These are phyloP conservation scores for Stephania yunnanensis DNA, from an alignment of 164 flowering plant species.

Conservation along the genomic window DNA sequence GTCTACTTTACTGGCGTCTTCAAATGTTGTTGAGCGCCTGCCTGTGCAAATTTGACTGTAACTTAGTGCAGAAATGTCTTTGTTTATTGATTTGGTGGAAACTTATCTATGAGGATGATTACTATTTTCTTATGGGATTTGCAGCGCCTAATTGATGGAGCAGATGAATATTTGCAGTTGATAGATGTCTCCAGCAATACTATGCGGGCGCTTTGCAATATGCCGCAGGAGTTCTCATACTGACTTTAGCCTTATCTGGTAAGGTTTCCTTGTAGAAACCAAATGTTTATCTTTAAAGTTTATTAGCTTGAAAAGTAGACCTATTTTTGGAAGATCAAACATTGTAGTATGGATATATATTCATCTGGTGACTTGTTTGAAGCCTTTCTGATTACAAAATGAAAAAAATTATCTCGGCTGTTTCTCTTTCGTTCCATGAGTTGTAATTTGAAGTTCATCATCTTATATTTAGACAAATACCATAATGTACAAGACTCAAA, in stretches of 20 bases:
- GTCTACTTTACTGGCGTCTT: not conserved
- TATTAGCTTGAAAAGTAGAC: not conserved
- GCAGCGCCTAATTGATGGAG: constrained; percentile 93
- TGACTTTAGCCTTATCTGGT: not conserved
- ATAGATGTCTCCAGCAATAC: constrained; percentile 75
- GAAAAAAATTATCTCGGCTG: too few species aligned
- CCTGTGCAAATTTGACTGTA: not conserved
- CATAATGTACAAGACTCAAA: too few species aligned
- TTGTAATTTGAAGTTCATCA: too few species aligned
- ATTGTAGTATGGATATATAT: not conserved
- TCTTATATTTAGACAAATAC: too few species aligned
- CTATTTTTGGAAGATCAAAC: not conserved
- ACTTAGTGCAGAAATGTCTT: not conserved
- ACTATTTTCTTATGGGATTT: constrained; percentile 13
- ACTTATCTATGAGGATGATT: not conserved
- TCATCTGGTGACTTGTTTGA: not conserved
- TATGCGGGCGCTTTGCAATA: constrained; percentile 70
- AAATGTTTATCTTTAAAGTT: not conserved
- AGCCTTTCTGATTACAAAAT: not conserved
- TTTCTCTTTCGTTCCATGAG: too few species aligned
- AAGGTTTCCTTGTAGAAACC: not conserved
- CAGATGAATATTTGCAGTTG: constrained; percentile 92
- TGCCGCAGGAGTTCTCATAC: constrained; percentile 56
- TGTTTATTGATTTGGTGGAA: not conserved
- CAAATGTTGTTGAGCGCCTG: not conserved